Evolutionary conservation across 805 yeast species (phyloP), one percentile per base, ranked within the genome.

Genomic region (Candida tammaniensis): DNA sequence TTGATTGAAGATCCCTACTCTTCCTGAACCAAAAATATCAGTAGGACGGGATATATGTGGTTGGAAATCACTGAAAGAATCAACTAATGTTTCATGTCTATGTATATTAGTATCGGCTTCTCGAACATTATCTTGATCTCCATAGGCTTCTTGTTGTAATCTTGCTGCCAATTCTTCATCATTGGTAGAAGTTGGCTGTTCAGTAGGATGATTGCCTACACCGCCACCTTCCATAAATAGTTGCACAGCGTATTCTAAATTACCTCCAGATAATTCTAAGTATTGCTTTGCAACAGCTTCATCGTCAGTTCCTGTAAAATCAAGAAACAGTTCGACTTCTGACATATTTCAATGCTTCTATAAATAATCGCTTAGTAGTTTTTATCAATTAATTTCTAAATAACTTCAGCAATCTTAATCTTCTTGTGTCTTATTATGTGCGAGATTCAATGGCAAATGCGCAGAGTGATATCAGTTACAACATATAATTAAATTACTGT

Each of bases 181-280:
- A 32, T 31, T 31, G 33, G 36, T 18, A 23, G 38, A 29, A 13
- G 26, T 27, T 22, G 19, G 29, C 5, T 12, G 23, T n/a, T 28
- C 27, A 18, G 17, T 39, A 37, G 35, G 22, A 12, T 20, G 12
- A 19, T 13, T 24, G 19, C 19, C 24, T 2, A 15, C 24, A 24
- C 18, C 22, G 31, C 56, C 43, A 7, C 61, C 44, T 44, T 93
- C 98, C 61, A 84, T 81, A 57, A 64, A 93, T 27, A 93, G 64
- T 10, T 87, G 78, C 6, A 93, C 85, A 0, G 98, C 98, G 14
- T 78, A 74, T 38, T 89, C 95, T 21, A 91, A 54, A 54, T 86
- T 77, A 29, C 78, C 78, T 31, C 82, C 88, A 4, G 91, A 73
- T 64, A 91, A 79, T 17, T 82, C 88, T 14, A 93, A 57, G 52